Evolutionary conservation across 768 basidiomycete species (phyloP), one percentile per base, ranked within the genome.

Genomic region (Coprinellus micaceus): DNA sequence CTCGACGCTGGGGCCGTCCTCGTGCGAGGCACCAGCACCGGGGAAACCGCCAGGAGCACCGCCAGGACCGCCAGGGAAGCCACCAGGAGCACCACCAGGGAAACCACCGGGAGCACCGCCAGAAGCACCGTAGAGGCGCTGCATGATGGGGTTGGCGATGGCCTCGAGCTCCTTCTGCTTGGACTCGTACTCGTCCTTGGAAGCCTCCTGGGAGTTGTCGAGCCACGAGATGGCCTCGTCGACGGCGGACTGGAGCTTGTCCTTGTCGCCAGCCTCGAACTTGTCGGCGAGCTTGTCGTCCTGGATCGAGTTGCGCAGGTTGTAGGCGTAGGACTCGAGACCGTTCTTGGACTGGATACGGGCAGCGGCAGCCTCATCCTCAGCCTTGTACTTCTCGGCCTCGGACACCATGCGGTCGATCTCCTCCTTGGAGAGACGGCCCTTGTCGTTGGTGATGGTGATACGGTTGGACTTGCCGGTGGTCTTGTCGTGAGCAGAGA

Each of bases 341-440:
- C 78, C 84, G 75, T 98, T 98, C 87, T 96, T 96, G 64, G 94
- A 65, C 37, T 80, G 66, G 70, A 94, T 93, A 56, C 92, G 90
- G 51, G 86, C 77, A 57, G 90, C 86, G 39, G 91, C 91, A 25
- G 82, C 91, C 66, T 92, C 91, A 64, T 93, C 91, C 82, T 93
- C 91, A 60, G 84, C 87, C 75, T 88, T 93, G 81, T 94, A 95
- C 69, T 86, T 85, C 84, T 96, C 94, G 53, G 95, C 95, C 69
- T 97, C 95, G 58, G 72, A 69, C 43, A 98, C 92, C 95, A 98
- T 98, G 70, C 94, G 90, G 72, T 98, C 95, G 60, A 98, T 98
- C 69, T 98, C 95, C 73, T 98, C 95, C 78, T 96, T 92, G 61
- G 91, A 94, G 63, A 98, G 76, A 73, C 95, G 93, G 43, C 94